Percentiles rank a stretch among this genome's conserved stretches.
Evolutionary conservation across 2,329 filamentous ascomycete species (phyloP).

Genomic region (Colletotrichum tabaci): DNA sequence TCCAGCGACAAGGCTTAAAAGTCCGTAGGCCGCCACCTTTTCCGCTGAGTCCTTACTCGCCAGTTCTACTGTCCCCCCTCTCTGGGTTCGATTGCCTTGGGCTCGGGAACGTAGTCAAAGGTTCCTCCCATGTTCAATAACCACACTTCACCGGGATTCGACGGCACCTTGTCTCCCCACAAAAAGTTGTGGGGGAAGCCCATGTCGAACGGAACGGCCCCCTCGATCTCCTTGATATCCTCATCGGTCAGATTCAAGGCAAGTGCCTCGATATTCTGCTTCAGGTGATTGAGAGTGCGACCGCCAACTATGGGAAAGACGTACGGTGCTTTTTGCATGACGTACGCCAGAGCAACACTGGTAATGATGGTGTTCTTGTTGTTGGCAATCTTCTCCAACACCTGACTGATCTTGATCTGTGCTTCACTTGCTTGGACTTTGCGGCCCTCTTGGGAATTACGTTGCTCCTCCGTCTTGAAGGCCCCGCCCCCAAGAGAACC

Average conservation of each 20-base stretch:
- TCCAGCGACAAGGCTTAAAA: slow-evolving; percentile 25
- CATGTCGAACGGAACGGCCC: slow-evolving; percentile 71
- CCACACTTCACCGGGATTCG: slow-evolving; percentile 59
- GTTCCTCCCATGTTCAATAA: slow-evolving; percentile 62
- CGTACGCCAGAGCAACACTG: slow-evolving; percentile 77
- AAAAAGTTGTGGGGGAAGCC: slow-evolving; percentile 78
- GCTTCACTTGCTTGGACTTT: slow-evolving; percentile 60
- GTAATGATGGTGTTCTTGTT: slow-evolving; percentile 61
- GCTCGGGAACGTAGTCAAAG: slow-evolving; percentile 65
- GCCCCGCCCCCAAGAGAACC: slow-evolving; percentile 62
- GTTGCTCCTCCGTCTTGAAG: slow-evolving; percentile 53
- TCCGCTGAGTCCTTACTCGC: slow-evolving; percentile 50
- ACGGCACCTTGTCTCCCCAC: slow-evolving; percentile 56
- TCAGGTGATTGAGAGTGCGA: slow-evolving; percentile 78
- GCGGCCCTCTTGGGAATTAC: slow-evolving; percentile 53
- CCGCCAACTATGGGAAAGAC: slow-evolving; percentile 83
- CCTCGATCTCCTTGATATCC: slow-evolving; percentile 78
- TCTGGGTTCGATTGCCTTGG: slow-evolving; percentile 58
- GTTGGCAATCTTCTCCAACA: slow-evolving; percentile 65
- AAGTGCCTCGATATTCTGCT: slow-evolving; percentile 79
- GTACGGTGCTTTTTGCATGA: slow-evolving; percentile 79
- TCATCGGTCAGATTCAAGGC: slow-evolving; percentile 70
- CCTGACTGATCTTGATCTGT: slow-evolving; percentile 66
- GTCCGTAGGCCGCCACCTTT: slow-evolving; percentile 49
- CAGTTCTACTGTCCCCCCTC: slow-evolving; percentile 60